These are phyloP conservation scores for Cladophialophora exuberans DNA, from an alignment of 2,329 filamentous ascomycete species.

Conservation along the genomic window DNA sequence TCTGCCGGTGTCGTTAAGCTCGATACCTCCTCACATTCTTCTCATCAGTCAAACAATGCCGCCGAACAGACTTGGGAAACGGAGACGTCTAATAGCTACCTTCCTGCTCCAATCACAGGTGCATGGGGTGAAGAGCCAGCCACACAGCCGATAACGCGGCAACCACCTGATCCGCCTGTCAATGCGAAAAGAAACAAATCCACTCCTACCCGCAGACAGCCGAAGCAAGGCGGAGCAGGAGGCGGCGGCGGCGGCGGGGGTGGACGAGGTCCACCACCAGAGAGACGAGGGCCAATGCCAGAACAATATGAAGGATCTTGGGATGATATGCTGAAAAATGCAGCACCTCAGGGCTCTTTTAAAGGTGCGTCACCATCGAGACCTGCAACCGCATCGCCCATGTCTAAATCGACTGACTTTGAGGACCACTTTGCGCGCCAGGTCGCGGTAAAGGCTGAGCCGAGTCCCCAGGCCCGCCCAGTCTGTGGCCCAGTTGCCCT, in stretches of 20 bases:
- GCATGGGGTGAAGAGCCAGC: slow-evolving; percentile 17
- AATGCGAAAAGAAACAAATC: not conserved
- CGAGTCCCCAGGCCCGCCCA: slow-evolving; percentile 20
- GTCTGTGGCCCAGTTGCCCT: slow-evolving; percentile 22
- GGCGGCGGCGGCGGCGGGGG: not conserved
- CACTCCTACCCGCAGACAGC: not conserved
- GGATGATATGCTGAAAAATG: slow-evolving; percentile 22
- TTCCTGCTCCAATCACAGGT: slow-evolving; percentile 14
- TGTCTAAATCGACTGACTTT: slow-evolving; percentile 7
- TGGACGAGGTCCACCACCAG: not conserved
- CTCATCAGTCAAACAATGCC: slow-evolving; percentile 20
- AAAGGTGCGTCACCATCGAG: slow-evolving; percentile 13
- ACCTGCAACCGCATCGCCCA: slow-evolving; percentile 2
- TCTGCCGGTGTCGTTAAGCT: slow-evolving; percentile 21
- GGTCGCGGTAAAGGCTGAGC: slow-evolving; percentile 12
- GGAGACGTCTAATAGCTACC: slow-evolving; percentile 15
- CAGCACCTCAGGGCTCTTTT: not conserved
- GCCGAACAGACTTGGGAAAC: slow-evolving; percentile 25
- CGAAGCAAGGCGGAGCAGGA: slow-evolving; percentile 1
- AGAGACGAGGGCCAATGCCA: slow-evolving; percentile 14
- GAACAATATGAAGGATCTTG: slow-evolving; percentile 24
- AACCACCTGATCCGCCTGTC: not conserved
- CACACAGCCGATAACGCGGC: not conserved
- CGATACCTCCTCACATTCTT: slow-evolving; percentile 20
- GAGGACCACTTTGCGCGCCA: slow-evolving; percentile 8